These are phyloP conservation scores for Aureobasidium musti DNA, from an alignment of 2,329 filamentous ascomycete species.

Conservation along the genomic window DNA sequence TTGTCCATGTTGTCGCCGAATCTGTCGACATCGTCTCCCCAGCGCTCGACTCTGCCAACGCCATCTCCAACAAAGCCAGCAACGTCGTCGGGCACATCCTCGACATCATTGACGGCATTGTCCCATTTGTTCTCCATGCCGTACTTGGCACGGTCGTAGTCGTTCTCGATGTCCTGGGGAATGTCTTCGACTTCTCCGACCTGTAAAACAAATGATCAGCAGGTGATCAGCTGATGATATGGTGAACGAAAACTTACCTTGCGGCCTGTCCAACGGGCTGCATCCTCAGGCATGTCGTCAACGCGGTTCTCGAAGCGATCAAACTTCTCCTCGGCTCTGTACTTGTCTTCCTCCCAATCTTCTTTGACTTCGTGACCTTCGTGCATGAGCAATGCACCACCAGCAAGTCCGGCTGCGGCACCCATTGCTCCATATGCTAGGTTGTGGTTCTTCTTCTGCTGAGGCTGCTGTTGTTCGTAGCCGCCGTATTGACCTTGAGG, in stretches of 20 bases:
- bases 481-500: conserved; percentile 32
- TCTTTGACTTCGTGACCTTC: conserved; percentile 48
- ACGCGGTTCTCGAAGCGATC: conserved; percentile 39
- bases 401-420: conserved; percentile 47
- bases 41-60: conserved; percentile 49
- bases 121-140: conserved; percentile 40
- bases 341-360: conserved; percentile 38
- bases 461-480: conserved; percentile 10
- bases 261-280: conserved; percentile 48
- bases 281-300: conserved; percentile 48
- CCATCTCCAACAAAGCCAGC: conserved; percentile 46
- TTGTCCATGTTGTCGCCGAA: conserved; percentile 44
- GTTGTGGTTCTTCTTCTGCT: conserved; percentile 34
- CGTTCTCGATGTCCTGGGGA: conserved; percentile 42
- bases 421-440: conserved; percentile 46
- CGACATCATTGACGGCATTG: conserved; percentile 40
- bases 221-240: neutral
- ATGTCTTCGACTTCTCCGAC: conserved; percentile 48
- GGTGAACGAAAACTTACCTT: conserved; percentile 35
- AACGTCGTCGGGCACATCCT: conserved; percentile 43
- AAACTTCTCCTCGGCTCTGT: conserved; percentile 35
- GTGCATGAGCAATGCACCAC: conserved; percentile 50
- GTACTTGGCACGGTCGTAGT: conserved; percentile 37
- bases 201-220: conserved; percentile 29
- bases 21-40: conserved; percentile 45